phyloP scores from a whole-genome alignment of 352 stramenopile species.

The Saprolegnia parasitica region DNA sequence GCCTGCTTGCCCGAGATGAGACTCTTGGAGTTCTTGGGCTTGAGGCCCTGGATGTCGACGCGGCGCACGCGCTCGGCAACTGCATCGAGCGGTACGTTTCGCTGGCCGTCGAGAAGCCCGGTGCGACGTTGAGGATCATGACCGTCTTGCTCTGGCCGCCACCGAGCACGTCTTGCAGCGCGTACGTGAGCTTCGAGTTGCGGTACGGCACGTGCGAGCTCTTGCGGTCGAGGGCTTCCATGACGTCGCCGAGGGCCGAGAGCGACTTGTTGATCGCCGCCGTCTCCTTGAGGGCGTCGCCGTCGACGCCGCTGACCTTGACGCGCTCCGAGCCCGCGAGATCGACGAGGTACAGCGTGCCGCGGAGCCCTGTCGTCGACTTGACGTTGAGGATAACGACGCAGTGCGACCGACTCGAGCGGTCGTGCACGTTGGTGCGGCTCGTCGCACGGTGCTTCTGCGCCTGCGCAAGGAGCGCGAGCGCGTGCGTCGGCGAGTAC shows the following conservation, averaged over 20 bases:
- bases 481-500: slow-evolving; percentile 58
- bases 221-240: slow-evolving; percentile 90
- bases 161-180: slow-evolving; percentile 92
- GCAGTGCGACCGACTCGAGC: slow-evolving; percentile 90
- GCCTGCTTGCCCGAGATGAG: slow-evolving; percentile 90
- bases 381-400: slow-evolving; percentile 89
- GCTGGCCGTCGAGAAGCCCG: slow-evolving; percentile 68
- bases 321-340: slow-evolving; percentile 89
- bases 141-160: slow-evolving; percentile 86
- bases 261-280: slow-evolving; percentile 88
- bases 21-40: slow-evolving; percentile 34
- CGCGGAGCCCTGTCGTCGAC: slow-evolving; percentile 64
- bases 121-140: slow-evolving; percentile 92
- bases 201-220: slow-evolving; percentile 92
- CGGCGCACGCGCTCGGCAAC: slow-evolving; percentile 70
- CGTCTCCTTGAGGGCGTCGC: slow-evolving; percentile 74
- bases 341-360: slow-evolving; percentile 91
- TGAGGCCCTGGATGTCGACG: slow-evolving; percentile 51
- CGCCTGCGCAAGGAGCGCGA: slow-evolving; percentile 54
- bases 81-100: slow-evolving; percentile 87
- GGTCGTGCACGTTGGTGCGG: slow-evolving; percentile 83
- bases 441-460: slow-evolving; percentile 79
- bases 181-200: slow-evolving; percentile 97
- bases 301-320: slow-evolving; percentile 85
- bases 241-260: slow-evolving; percentile 89